Evolutionary conservation across 2,329 filamentous ascomycete species (phyloP).

Genomic region (Pseudocercospora pini-densiflorae): DNA sequence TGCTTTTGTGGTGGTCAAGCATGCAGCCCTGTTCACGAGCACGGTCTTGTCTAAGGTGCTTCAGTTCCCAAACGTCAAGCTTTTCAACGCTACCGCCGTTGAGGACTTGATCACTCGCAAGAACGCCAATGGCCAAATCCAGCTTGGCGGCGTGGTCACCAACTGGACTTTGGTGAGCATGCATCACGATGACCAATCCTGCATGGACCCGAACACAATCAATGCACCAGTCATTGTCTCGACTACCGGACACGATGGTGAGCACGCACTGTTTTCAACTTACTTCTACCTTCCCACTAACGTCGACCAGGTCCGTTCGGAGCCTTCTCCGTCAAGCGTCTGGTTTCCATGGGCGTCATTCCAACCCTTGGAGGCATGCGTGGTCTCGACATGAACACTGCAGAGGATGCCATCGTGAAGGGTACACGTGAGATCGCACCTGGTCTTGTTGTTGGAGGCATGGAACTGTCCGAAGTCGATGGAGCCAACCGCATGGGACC

Average conservation of each 20-base stretch:
- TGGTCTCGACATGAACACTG: constrained; percentile 87
- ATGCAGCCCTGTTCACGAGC: constrained; percentile 89
- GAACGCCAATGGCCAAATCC: constrained; percentile 57
- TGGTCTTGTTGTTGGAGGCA: constrained; percentile 89
- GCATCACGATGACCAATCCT: constrained; percentile 65
- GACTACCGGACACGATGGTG: constrained; percentile 85
- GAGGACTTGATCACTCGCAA: constrained; percentile 90
- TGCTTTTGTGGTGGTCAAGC: constrained; percentile 89
- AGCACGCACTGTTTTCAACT: background rate
- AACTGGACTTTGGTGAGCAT: constrained; percentile 91
- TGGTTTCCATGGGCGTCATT: constrained; percentile 84
- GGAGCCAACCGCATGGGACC: constrained; percentile 76
- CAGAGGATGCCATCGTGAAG: constrained; percentile 94
- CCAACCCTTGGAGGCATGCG: constrained; percentile 90
- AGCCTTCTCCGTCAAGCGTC: constrained; percentile 87
- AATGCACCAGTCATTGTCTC: constrained; percentile 87
- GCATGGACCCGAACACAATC: constrained; percentile 98
- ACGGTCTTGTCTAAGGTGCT: constrained; percentile 85
- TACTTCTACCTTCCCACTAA: background rate
- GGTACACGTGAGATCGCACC: constrained; percentile 85
- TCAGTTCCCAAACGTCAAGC: constrained; percentile 86
- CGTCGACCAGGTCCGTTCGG: constrained; percentile 67
- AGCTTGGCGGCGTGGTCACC: constrained; percentile 86
- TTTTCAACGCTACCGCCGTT: constrained; percentile 93
- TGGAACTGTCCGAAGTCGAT: constrained; percentile 91